Percentiles rank a stretch among this genome's conserved stretches.
Conservation (phyloP, 2,329 filamentous ascomycete genomes). For the Triangularia verruculosa region DNA sequence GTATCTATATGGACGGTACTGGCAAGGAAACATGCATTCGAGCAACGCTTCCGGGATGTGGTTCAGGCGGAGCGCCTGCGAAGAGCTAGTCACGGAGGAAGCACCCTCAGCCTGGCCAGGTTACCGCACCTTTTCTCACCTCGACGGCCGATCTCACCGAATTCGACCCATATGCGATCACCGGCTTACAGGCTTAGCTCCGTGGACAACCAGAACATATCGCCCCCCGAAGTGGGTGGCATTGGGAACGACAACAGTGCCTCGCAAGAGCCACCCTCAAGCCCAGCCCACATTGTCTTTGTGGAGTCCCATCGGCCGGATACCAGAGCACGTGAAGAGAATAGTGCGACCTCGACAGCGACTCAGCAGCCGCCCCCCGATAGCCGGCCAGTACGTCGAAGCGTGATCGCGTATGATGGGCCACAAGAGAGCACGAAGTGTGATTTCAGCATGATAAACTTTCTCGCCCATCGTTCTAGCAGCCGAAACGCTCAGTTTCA, state of each 20-base stretch:
- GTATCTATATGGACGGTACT: constrained; percentile 62
- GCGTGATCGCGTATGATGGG: not conserved
- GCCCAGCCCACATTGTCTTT: constrained; percentile 25
- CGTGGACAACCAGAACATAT: not conserved
- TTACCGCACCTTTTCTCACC: constrained; percentile 21
- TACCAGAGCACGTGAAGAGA: not conserved
- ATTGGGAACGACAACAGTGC: not conserved
- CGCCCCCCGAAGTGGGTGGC: not conserved
- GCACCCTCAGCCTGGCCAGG: constrained; percentile 26
- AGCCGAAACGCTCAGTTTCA: constrained; percentile 55
- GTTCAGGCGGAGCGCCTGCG: constrained; percentile 42
- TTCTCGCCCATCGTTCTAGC: constrained; percentile 39
- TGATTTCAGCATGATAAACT: constrained; percentile 29
- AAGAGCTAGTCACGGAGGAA: constrained; percentile 28
- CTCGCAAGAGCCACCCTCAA: not conserved
- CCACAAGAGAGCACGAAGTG: constrained; percentile 10
- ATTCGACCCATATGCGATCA: not conserved
- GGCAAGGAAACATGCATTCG: constrained; percentile 60
- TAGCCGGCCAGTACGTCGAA: constrained; percentile 13
- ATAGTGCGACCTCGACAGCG: constrained; percentile 11
- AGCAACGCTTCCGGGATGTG: constrained; percentile 56
- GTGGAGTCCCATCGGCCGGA: constrained; percentile 17
- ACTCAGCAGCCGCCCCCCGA: not conserved
- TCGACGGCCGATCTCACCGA: constrained; percentile 6
- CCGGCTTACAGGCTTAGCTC: not conserved